phyloP scores from a whole-genome alignment of 2,329 filamentous ascomycete genomes.

The Gnomoniopsis smithogilvyi region DNA sequence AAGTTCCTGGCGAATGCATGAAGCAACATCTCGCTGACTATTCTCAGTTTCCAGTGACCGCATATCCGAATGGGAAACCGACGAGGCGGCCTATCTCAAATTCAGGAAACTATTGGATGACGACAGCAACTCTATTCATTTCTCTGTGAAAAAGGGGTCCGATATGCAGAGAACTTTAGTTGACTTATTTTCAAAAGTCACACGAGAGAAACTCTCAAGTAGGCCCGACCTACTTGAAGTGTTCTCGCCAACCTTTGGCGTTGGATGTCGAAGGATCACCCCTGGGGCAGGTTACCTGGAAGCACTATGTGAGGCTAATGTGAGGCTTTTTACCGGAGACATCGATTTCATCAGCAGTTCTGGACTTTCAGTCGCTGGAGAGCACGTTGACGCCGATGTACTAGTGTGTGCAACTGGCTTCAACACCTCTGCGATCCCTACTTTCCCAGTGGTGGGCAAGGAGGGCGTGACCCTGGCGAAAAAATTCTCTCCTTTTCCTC shows the following conservation, averaged over 20 bases:
- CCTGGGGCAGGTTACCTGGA: constrained; percentile 42
- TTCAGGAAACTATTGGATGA: too few relatives aligned
- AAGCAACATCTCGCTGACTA: neutral
- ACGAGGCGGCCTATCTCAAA: too few relatives aligned
- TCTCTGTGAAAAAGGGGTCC: too few relatives aligned
- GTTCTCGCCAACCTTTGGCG: constrained; percentile 32
- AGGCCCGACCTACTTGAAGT: constrained; percentile 13
- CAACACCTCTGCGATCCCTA: constrained; percentile 23
- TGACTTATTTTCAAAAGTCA: constrained; percentile 29
- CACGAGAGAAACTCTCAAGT: constrained; percentile 22
- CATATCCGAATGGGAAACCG: too few relatives aligned
- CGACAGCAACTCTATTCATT: too few relatives aligned
- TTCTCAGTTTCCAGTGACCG: neutral
- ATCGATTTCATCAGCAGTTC: constrained; percentile 26
- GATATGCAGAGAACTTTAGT: constrained; percentile 27
- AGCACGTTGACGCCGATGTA: constrained; percentile 26
- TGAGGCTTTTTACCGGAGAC: constrained; percentile 25
- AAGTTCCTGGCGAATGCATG: neutral
- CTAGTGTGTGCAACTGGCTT: constrained; percentile 34
- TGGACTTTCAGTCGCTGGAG: neutral
- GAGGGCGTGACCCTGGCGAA: constrained; percentile 19
- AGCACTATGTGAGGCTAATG: constrained; percentile 39
- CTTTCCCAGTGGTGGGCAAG: constrained; percentile 22
- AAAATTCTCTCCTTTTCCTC: constrained; percentile 20
- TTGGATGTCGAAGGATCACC: constrained; percentile 40